Conservation (phyloP, 2,329 filamentous ascomycete species). For the Penicillium sp. region DNA sequence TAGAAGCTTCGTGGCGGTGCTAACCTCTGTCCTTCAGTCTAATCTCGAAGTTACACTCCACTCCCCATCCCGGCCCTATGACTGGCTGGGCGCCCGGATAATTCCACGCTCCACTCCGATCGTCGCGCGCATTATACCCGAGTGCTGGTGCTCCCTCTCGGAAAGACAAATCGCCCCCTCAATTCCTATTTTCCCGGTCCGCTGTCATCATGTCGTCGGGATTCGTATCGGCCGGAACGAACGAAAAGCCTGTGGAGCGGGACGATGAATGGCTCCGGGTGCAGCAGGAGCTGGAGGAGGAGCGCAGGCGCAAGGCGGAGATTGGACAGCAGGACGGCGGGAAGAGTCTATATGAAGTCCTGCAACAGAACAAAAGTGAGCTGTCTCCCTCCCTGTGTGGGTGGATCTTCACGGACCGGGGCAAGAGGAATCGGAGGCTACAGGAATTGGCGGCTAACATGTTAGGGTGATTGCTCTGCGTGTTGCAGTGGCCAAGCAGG, state of each 20-base stretch:
- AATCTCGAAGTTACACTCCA: background rate
- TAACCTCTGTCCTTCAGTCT: background rate
- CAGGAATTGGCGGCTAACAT: slow-evolving; percentile 41
- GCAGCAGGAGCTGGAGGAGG: slow-evolving; percentile 48
- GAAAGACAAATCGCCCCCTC: slow-evolving; percentile 4
- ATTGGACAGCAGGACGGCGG: slow-evolving; percentile 53
- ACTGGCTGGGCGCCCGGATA: slow-evolving; percentile 13
- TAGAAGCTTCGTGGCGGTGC: background rate
- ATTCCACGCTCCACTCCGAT: slow-evolving; percentile 12
- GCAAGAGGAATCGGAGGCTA: no score
- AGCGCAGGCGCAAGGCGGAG: slow-evolving; percentile 45
- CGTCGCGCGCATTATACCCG: slow-evolving; percentile 17
- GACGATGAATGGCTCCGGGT: slow-evolving; percentile 46
- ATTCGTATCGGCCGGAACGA: slow-evolving; percentile 46
- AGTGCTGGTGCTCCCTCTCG: slow-evolving; percentile 9
- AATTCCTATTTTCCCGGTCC: slow-evolving; percentile 7
- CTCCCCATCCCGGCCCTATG: slow-evolving; percentile 1
- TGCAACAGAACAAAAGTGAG: slow-evolving; percentile 52
- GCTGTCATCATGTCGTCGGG: slow-evolving; percentile 43
- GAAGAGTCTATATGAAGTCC: slow-evolving; percentile 50
- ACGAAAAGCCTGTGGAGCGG: slow-evolving; percentile 38
- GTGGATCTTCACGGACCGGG: no score
- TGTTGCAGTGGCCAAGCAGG: slow-evolving; percentile 47
- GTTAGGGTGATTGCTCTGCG: slow-evolving; percentile 34
- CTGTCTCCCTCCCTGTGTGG: no score